A percentile compares a stretch with the other conserved stretches of the same genome.
Conservation (phyloP, 495 filamentous ascomycete genomes). For the Lasiosphaeris hirsuta region DNA sequence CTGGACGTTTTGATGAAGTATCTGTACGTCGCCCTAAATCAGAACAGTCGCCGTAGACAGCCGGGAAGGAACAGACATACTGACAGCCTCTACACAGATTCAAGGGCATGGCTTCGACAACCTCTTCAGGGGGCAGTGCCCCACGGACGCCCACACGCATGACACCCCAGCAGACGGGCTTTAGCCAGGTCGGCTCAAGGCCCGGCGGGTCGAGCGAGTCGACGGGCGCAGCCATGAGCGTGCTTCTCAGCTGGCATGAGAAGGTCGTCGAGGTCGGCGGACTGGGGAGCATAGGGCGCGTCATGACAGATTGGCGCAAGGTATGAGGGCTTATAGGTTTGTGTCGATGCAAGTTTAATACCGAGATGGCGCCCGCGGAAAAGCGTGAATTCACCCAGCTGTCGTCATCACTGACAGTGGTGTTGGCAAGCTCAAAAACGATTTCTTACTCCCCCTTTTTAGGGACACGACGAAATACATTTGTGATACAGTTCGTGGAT, state of each 20-base stretch:
- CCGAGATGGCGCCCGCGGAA: too few species aligned
- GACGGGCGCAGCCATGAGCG: constrained; percentile 85
- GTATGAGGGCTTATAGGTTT: constrained; percentile 49
- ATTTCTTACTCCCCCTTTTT: too few species aligned
- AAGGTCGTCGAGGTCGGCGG: constrained; percentile 89
- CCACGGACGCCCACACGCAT: constrained; percentile 47
- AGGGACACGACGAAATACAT: too few species aligned
- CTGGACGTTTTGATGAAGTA: constrained; percentile 78
- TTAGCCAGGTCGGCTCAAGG: constrained; percentile 74
- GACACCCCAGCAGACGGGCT: constrained; percentile 77
- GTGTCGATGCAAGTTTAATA: not conserved
- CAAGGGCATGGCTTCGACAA: constrained; percentile 71
- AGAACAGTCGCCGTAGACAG: not conserved
- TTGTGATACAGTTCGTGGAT: too few species aligned
- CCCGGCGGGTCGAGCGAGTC: constrained; percentile 64
- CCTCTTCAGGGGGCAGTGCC: constrained; percentile 29
- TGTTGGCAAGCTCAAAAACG: too few species aligned
- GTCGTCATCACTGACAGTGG: not conserved
- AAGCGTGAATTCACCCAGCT: too few species aligned
- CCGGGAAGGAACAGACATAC: not conserved
- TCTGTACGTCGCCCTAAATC: constrained; percentile 46
- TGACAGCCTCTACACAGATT: constrained; percentile 45
- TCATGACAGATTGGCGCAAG: constrained; percentile 89
- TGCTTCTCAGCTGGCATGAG: constrained; percentile 92
- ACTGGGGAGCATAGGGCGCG: constrained; percentile 78